Evolutionary conservation across 2,329 filamentous ascomycete species (phyloP), one percentile per base, ranked within the genome.

Genomic region (Cercospora sp.): DNA sequence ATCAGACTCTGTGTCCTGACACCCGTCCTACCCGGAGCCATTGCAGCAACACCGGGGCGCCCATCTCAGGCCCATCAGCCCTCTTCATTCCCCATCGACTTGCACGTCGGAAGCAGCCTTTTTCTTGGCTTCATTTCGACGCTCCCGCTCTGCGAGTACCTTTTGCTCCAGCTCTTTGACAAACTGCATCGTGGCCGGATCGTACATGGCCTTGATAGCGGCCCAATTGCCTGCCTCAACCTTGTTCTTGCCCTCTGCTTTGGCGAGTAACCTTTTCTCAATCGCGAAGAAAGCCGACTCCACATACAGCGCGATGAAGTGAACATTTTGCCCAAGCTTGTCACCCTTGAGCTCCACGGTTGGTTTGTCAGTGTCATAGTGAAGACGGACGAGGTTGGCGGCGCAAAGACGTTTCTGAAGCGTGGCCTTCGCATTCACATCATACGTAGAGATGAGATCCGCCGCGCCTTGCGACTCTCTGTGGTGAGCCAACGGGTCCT

Each of bases 181-280:
- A 23, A 78, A 45, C 0, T 58, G 67, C 67, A 75, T 77, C 7
- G 53, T 69, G 53, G 74, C 89, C 12, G 62, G 33, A 51, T 84
- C 81, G 64, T 73, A 60, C 76, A 94, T 74, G 0, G 89, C 90
- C 72, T 83, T 81, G 51, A 81, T 79, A 0, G 91, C 91, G 1
- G 91, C 91, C 71, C 86, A 88, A 13, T 86, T 81, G 0, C 89
- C 89, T 1, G 91, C 91, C 66, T 92, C 89, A 66, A 86, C 87
- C 80, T 93, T 93, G 64, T 85, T 87, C 70, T 87, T 79, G 1
- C 86, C 91, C 33, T 84, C 86, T 0, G 90, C 91, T 55, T 82
- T 83, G 0, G 88, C 91, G 5, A 94, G 79, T 66, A 86, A 80
- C 75, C 87, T 85, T 60, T 86, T 81, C 33, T 83, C 84, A 77